Percentiles rank a stretch among this genome's conserved stretches.
These are phyloP conservation scores for Penicillium sp. DNA, from an alignment of 2,329 filamentous ascomycete genomes.

Conservation along the genomic window DNA sequence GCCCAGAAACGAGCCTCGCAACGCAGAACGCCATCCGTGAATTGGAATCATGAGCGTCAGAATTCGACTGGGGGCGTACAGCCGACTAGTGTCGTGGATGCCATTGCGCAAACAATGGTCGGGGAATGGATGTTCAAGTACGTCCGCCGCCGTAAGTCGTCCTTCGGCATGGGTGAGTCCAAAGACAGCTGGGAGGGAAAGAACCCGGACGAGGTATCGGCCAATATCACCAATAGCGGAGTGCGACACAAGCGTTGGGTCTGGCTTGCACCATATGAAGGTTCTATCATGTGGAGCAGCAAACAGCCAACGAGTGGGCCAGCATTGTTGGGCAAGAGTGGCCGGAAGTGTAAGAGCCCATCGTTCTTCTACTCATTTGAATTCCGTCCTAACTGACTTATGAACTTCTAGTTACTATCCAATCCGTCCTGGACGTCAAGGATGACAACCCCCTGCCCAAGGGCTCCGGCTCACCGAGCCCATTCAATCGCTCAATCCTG, in stretches of 20 bases:
- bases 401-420: slow-evolving; percentile 67
- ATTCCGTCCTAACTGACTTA: slow-evolving; percentile 5
- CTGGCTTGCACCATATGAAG: slow-evolving; percentile 94
- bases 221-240: slow-evolving; percentile 61
- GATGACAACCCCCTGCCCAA: slow-evolving; percentile 84
- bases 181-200: slow-evolving; percentile 50
- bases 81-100: slow-evolving; percentile 80
- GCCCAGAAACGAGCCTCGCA: slow-evolving; percentile 21
- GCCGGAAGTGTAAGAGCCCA: slow-evolving; percentile 75
- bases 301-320: slow-evolving; percentile 88
- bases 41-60: slow-evolving; percentile 33
- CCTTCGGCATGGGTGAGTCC: slow-evolving; percentile 66
- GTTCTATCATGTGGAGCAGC: slow-evolving; percentile 95
- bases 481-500: slow-evolving; percentile 90
- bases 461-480: slow-evolving; percentile 49
- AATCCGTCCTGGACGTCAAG: slow-evolving; percentile 94
- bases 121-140: slow-evolving; percentile 63
- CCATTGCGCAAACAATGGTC: slow-evolving; percentile 97
- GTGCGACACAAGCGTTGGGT: slow-evolving; percentile 93
- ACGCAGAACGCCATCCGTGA: slow-evolving; percentile 24
- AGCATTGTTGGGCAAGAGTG: slow-evolving; percentile 87
- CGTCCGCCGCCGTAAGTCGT: slow-evolving; percentile 67
- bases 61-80: slow-evolving; percentile 58
- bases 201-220: slow-evolving; percentile 63
- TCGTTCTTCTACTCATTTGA: slow-evolving; percentile 1